Base-by-base conservation (phyloP, 176 grass and related monocot genomes). In the Chloris gayana region DNA sequence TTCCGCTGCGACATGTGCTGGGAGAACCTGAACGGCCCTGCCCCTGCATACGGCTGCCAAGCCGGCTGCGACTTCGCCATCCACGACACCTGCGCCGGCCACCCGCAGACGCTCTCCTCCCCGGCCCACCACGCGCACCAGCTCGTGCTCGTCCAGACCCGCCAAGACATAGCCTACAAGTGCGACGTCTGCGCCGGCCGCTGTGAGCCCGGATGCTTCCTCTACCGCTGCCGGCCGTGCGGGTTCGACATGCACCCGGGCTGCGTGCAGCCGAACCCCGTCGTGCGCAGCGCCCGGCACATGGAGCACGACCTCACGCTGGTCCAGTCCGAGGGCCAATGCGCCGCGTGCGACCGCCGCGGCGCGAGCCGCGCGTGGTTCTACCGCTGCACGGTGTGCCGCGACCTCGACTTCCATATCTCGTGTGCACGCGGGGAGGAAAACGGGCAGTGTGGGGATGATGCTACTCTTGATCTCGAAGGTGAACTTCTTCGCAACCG, bases 151-250 rank as follows among this genome's bases (percentile, higher is more conserved):
- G 2, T 45, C 42, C 60, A 64, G 75, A 78, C 42, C 10, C 15
- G 42, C 27, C 75, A 1, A 1, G 59, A 77, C 59, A 3, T 27
- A 0, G 3, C 3, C 3, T 12, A 15, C 35, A 6, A 0, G 12
- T 78, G 76, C 39, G 29, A 35, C 76, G 21, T 78, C 42, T 78
- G 76, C 61, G 26, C 13, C 0, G 61, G 44, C 4, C 0, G 3
- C 29, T 78, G 42, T 12, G 61, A 29, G 19, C 41, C 61, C 3
- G 30, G 61, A 5, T 65, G 18, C 42, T 78, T 65, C 29, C 75
- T 78, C 41, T 78, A 78, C 75, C 42, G 60, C 42, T 78, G 75
- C 29, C 75, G 18, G 17, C 75, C 75, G 9, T 78, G 75, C 19
- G 19, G 42, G 11, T 78, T 78, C 61, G 75, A 78, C 42, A 78